Conservation (phyloP, 2,329 filamentous ascomycete species). For the Thermochaetoides dissita region DNA sequence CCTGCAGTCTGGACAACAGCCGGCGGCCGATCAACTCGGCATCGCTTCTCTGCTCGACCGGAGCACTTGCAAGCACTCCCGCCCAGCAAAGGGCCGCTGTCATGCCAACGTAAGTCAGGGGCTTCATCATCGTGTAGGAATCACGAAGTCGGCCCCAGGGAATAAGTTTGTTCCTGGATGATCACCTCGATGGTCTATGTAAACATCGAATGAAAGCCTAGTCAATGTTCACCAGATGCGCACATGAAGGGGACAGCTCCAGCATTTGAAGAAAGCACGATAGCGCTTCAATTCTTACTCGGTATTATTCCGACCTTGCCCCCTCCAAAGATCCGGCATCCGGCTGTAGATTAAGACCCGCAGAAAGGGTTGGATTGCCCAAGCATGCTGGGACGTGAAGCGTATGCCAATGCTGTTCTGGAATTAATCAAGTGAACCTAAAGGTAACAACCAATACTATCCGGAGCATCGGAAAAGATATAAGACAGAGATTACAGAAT, state of each 20-base stretch:
- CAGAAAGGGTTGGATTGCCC: conserved; percentile 2
- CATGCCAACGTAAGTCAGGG: conserved; percentile 5
- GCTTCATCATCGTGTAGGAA: too few species aligned
- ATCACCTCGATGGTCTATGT: background rate
- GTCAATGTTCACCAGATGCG: too few species aligned
- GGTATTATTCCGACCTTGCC: too few species aligned
- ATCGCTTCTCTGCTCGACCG: too few species aligned
- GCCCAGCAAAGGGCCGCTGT: conserved; percentile 12
- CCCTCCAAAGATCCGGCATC: background rate
- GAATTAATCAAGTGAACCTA: conserved; percentile 8
- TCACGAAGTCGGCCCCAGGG: too few species aligned
- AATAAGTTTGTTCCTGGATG: background rate
- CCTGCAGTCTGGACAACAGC: conserved; percentile 1
- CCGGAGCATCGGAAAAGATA: conserved; percentile 12
- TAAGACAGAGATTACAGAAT: conserved; percentile 4
- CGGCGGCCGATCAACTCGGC: conserved; percentile 1
- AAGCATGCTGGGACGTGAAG: background rate
- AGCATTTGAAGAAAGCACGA: too few species aligned
- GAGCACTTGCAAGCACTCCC: background rate
- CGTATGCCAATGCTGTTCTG: background rate
- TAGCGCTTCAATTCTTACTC: too few species aligned
- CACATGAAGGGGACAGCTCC: too few species aligned
- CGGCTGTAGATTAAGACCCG: conserved; percentile 11
- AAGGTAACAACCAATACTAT: conserved; percentile 10
- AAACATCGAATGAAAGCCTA: background rate